Evolutionary conservation across 2,329 filamentous ascomycete genomes (phyloP).

Genomic region (Coleophoma eucalyptorum): DNA sequence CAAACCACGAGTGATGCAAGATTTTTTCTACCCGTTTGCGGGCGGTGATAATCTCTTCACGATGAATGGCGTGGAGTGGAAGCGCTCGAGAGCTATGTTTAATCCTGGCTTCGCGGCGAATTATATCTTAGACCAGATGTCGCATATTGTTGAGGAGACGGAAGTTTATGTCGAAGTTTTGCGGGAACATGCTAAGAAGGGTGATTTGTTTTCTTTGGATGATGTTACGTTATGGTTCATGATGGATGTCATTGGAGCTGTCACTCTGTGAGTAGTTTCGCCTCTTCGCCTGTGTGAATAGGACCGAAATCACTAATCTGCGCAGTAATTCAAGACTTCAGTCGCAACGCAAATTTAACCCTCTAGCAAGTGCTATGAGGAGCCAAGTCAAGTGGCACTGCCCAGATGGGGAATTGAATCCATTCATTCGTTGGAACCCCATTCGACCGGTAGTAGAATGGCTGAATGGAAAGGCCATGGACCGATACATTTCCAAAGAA

Average conservation of each 20-base stretch:
- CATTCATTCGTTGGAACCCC: conserved; percentile 8
- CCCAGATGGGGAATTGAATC: conserved; percentile 1
- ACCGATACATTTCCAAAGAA: conserved; percentile 12
- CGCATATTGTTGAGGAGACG: conserved; percentile 16
- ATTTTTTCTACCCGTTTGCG: conserved; percentile 11
- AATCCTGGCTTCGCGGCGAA: conserved; percentile 18
- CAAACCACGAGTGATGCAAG: conserved; percentile 9
- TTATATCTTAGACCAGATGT: conserved; percentile 11
- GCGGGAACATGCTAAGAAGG: conserved; percentile 12
- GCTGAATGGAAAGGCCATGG: conserved; percentile 6
- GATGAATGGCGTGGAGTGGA: conserved; percentile 18
- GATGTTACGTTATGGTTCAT: conserved; percentile 12
- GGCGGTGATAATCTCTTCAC: conserved; percentile 14
- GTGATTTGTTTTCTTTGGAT: conserved; percentile 15
- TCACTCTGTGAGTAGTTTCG: conserved; percentile 3
- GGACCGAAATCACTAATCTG: not conserved
- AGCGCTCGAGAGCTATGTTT: conserved; percentile 16
- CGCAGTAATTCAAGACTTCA: conserved; percentile 1
- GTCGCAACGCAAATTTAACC: conserved; percentile 10
- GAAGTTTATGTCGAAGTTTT: conserved; percentile 10
- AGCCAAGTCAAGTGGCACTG: conserved; percentile 4
- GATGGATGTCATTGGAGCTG: conserved; percentile 19
- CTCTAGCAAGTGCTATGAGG: conserved; percentile 8
- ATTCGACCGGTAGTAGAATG: conserved; percentile 1
- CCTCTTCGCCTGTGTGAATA: not conserved